These are phyloP conservation scores for Eragrostis nindensis DNA, from an alignment of 176 grass and related monocot genomes.

Conservation along the genomic window DNA sequence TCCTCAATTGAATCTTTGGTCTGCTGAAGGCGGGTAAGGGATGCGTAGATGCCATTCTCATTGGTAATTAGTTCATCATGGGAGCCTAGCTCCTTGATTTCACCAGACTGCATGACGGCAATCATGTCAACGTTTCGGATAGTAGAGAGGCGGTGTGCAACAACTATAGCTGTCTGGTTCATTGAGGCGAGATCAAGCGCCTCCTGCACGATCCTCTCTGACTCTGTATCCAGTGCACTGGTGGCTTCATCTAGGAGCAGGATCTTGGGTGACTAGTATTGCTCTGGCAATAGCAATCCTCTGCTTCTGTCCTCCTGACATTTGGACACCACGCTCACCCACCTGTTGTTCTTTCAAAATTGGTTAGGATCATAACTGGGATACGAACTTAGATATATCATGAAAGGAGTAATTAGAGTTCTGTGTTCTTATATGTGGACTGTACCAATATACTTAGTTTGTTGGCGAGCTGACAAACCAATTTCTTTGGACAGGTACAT, in stretches of 20 bases:
- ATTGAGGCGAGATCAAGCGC: slow-evolving; percentile 81
- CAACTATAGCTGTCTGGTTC: slow-evolving; percentile 75
- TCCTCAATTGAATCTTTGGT: slow-evolving; percentile 51
- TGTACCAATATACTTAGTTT: no score
- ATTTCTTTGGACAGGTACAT: no score
- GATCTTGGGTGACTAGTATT: slow-evolving; percentile 86
- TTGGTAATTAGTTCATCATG: slow-evolving; percentile 76
- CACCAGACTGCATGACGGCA: slow-evolving; percentile 79
- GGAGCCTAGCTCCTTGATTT: no score
- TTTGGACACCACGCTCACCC: slow-evolving; percentile 85
- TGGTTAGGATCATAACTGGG: slow-evolving; percentile 11
- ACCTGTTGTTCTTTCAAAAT: slow-evolving; percentile 55
- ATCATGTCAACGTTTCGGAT: slow-evolving; percentile 81
- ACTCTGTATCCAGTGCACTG: slow-evolving; percentile 86
- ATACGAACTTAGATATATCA: slow-evolving; percentile 17
- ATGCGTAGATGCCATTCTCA: slow-evolving; percentile 76
- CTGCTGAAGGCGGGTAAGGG: slow-evolving; percentile 79
- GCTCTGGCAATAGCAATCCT: slow-evolving; percentile 97
- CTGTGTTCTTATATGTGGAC: slow-evolving; percentile 83
- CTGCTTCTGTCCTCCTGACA: slow-evolving; percentile 96
- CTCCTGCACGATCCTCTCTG: slow-evolving; percentile 81
- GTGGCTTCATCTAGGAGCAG: no score
- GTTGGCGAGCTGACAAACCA: no score
- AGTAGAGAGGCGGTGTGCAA: slow-evolving; percentile 92
- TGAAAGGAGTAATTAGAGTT: background rate